Percentiles rank a stretch among this genome's conserved stretches.
phyloP scores from a whole-genome alignment of 192 early-diverging fungal species.

The Chytriomyces confervae region DNA sequence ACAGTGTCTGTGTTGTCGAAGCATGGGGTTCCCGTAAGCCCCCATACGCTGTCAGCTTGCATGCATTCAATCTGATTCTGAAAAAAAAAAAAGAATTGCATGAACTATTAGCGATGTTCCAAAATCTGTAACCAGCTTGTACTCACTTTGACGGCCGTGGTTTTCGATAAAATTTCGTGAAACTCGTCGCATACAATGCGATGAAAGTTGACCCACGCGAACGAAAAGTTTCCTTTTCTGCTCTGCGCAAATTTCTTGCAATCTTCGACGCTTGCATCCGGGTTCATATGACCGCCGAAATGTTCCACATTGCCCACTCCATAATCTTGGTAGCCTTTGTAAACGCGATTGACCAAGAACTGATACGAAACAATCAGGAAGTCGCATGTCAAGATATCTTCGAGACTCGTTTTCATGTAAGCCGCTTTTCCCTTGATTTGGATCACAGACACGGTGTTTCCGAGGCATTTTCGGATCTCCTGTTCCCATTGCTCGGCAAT shows the following conservation, averaged over 20 bases:
- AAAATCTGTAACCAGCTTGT: too few species aligned
- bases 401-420: not conserved
- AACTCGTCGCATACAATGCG: constrained; percentile 30
- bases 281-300: too few species aligned
- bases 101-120: too few species aligned
- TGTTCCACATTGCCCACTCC: too few species aligned
- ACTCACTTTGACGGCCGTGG: not conserved
- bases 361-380: not conserved
- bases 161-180: constrained; percentile 12
- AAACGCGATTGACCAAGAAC: not conserved
- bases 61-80: constrained; percentile 17
- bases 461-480: not conserved
- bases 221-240: constrained; percentile 7
- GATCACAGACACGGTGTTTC: not conserved
- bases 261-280: not conserved
- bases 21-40: not conserved
- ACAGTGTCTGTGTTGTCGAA: not conserved
- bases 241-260: not conserved
- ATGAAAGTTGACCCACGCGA: constrained; percentile 27
- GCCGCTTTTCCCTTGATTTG: not conserved
- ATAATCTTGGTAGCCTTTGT: not conserved
- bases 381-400: not conserved
- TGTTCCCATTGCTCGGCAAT: not conserved
- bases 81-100: too few species aligned
- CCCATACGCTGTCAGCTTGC: not conserved